These are phyloP conservation scores for Aspergillus spinulosporus DNA, from an alignment of 2,329 filamentous ascomycete genomes.

Conservation along the genomic window DNA sequence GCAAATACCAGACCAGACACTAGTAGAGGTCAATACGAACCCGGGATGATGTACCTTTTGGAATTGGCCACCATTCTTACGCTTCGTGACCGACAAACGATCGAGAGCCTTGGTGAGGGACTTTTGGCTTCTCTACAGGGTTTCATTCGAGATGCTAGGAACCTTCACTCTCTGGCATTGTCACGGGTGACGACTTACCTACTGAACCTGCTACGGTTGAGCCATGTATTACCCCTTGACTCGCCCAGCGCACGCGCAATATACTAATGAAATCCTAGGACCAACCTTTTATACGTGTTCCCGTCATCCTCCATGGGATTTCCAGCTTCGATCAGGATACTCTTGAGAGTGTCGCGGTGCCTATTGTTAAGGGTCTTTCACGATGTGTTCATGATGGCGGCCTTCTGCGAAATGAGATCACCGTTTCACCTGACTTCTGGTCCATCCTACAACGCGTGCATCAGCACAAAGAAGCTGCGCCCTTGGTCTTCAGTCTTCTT, in stretches of 20 bases:
- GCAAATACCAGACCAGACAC: slow-evolving; percentile 57
- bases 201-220: slow-evolving; percentile 74
- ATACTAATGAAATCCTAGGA: slow-evolving; percentile 55
- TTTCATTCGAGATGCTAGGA: slow-evolving; percentile 74
- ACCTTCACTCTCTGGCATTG: slow-evolving; percentile 78
- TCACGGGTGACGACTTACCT: slow-evolving; percentile 86
- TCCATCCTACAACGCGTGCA: slow-evolving; percentile 77
- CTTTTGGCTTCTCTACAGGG: slow-evolving; percentile 79
- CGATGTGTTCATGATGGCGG: slow-evolving; percentile 76
- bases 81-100: slow-evolving; percentile 71
- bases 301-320: slow-evolving; percentile 86
- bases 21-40: slow-evolving; percentile 72
- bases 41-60: slow-evolving; percentile 82
- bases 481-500: slow-evolving; percentile 82
- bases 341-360: slow-evolving; percentile 71
- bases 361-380: slow-evolving; percentile 75
- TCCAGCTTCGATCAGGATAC: slow-evolving; percentile 80
- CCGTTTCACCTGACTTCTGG: slow-evolving; percentile 97
- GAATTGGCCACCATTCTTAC: slow-evolving; percentile 84
- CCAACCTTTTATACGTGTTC: slow-evolving; percentile 85
- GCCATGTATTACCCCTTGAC: slow-evolving; percentile 65
- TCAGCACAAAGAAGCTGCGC: slow-evolving; percentile 66
- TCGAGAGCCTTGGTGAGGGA: slow-evolving; percentile 71
- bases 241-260: background rate
- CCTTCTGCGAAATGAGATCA: slow-evolving; percentile 83